Conservation (phyloP, 202 grass and related monocot species). For the Saccharum hybrid region DNA sequence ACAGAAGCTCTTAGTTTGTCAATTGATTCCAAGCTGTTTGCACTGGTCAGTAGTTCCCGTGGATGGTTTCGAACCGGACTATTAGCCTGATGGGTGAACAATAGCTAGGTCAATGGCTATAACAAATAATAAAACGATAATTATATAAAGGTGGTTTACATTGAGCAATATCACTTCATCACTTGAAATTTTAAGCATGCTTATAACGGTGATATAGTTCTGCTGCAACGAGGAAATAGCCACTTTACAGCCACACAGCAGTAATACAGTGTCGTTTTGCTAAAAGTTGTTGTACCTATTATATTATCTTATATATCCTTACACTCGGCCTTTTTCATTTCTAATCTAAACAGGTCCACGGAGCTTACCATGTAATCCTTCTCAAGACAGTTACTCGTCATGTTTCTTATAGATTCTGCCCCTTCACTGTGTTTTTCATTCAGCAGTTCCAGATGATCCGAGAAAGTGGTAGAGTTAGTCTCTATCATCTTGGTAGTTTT, state of each 20-base stretch:
- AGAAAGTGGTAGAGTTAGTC: conserved; percentile 34
- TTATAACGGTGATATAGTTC: neutral
- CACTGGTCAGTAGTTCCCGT: conserved; percentile 37
- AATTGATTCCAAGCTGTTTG: conserved; percentile 58
- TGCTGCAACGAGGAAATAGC: neutral
- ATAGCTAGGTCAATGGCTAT: conserved; percentile 2
- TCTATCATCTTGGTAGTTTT: conserved; percentile 50
- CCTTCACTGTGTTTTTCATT: conserved; percentile 52
- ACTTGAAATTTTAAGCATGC: neutral
- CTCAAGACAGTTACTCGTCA: conserved; percentile 54
- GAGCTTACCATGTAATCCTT: conserved; percentile 71
- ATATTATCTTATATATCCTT: neutral
- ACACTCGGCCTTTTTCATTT: neutral
- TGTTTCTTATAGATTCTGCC: conserved; percentile 53
- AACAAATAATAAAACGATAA: neutral
- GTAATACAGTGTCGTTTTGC: neutral
- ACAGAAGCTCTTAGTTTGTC: conserved; percentile 58
- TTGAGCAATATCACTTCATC: neutral
- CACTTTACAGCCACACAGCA: neutral
- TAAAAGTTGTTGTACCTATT: neutral
- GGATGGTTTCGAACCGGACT: conserved; percentile 54
- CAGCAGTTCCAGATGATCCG: conserved; percentile 50
- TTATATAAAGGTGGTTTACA: conserved; percentile 6
- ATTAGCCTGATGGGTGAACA: conserved; percentile 53
- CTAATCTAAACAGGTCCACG: neutral